Evolutionary conservation across 2,329 filamentous ascomycete species (phyloP), one percentile per base, ranked within the genome.

Genomic region (Sarocladiaceae sp.): DNA sequence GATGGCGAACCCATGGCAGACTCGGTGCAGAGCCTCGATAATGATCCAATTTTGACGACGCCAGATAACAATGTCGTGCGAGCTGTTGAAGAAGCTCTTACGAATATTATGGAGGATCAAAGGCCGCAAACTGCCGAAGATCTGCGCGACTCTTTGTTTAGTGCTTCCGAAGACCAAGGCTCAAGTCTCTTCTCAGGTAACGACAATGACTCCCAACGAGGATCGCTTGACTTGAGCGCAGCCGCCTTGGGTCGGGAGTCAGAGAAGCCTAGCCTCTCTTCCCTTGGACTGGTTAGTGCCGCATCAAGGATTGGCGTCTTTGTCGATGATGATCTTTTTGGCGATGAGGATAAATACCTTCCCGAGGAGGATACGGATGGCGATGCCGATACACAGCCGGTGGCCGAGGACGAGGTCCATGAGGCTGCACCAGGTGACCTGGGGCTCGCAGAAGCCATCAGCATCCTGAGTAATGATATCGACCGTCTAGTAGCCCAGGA

Each of bases 351-450:
- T 55, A 89, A 83, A 55, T 88, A 88, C 52, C 71, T 90, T 5
- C 85, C 90, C 43, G 91, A 96, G 53, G 89, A 95, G 55, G 82
- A 84, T 43, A 87, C 89, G 42, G 88, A 91, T 47, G 74, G 74
- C 1, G 78, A 81, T 9, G 73, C 72, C 18, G 70, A 72, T 16
- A 69, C 70, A 2, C 70, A 73, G 11, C 70, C 72, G 3, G 78
- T 81, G 37, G 74, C 81, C 4, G 79, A 84, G 11, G 89, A 96
- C 50, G 84, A 89, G 52, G 88, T 98, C 7, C 88, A 95, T 53
- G 86, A 95, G 69, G 94, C 93, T 33, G 91, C 89, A 0, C 93
- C 94, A 1, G 93, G 93, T 29, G 93, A 98, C 60, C 75, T 98
- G 3, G 93, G 93, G 1, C 67, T 98, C 26, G 88, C 89, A 1